Percentiles rank a stretch among this genome's conserved stretches.
Conservation (phyloP, 2,329 filamentous ascomycete genomes). For the Pezizomycotina sp. region DNA sequence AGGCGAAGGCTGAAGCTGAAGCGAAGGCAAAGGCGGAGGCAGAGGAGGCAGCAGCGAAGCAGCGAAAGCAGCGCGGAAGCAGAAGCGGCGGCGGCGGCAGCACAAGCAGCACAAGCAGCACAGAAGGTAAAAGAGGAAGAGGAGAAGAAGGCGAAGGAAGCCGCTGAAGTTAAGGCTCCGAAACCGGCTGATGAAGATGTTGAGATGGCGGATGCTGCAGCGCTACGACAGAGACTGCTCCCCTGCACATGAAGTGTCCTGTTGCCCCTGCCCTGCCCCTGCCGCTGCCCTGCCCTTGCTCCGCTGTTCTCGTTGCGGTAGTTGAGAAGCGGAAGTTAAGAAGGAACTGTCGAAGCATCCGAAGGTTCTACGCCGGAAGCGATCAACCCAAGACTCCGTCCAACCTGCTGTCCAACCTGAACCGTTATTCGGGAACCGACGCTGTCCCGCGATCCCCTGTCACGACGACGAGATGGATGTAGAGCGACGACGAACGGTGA, state of each 20-base stretch:
- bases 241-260: conserved; percentile 3
- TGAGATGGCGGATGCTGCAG: background rate
- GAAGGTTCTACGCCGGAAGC: too few relatives aligned
- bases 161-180: conserved; percentile 5
- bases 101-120: background rate
- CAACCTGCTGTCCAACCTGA: conserved; percentile 14
- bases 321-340: too few relatives aligned
- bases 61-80: background rate
- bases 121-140: background rate
- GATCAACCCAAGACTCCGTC: conserved; percentile 20
- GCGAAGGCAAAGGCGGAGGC: background rate
- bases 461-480: conserved; percentile 22
- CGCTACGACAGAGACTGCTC: conserved; percentile 3
- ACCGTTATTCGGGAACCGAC: conserved; percentile 7
- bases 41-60: background rate
- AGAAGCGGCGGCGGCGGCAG: background rate
- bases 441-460: conserved; percentile 15
- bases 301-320: too few relatives aligned
- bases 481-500: conserved; percentile 17
- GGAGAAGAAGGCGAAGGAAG: conserved; percentile 2
- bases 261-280: conserved; percentile 9
- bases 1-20: background rate
- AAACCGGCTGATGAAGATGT: conserved; percentile 4
- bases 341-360: too few relatives aligned
- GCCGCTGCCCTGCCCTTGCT: conserved; percentile 13